These are phyloP conservation scores for Colletotrichum simmondsii DNA, from an alignment of 2,329 filamentous ascomycete genomes.

Conservation along the genomic window DNA sequence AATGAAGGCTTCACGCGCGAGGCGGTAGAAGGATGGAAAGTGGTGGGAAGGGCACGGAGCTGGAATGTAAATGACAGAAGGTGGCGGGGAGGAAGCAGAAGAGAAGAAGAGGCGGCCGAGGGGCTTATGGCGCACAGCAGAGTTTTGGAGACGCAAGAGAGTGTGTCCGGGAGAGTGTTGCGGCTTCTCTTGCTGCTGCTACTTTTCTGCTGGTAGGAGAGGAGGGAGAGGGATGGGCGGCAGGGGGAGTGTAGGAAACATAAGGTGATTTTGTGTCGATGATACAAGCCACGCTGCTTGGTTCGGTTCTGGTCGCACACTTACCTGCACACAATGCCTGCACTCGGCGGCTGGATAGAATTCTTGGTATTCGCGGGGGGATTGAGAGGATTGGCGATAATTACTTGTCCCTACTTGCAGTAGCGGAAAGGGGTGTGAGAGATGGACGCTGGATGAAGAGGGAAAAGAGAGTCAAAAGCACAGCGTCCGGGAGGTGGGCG, in stretches of 20 bases:
- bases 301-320: background rate
- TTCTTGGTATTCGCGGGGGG: conserved; percentile 21
- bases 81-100: conserved; percentile 39
- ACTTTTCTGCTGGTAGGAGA: background rate
- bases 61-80: conserved; percentile 20
- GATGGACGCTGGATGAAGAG: background rate
- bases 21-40: conserved; percentile 35
- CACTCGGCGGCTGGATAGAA: conserved; percentile 33
- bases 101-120: conserved; percentile 40
- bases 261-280: conserved; percentile 45
- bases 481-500: conserved; percentile 27
- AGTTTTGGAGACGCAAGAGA: conserved; percentile 40
- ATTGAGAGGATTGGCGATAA: conserved; percentile 2
- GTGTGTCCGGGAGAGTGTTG: conserved; percentile 5
- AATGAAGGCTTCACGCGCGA: conserved; percentile 38
- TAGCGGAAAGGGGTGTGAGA: conserved; percentile 25
- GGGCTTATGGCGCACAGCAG: conserved; percentile 17
- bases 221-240: conserved; percentile 30
- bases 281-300: conserved; percentile 46
- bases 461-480: conserved; percentile 16
- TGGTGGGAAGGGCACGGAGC: conserved; percentile 35
- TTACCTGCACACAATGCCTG: conserved; percentile 36
- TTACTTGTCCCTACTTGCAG: conserved; percentile 28
- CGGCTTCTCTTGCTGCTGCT: background rate
- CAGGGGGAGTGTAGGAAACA: conserved; percentile 46